phyloP scores from a whole-genome alignment of 768 basidiomycete species.

The Russula compacta region DNA sequence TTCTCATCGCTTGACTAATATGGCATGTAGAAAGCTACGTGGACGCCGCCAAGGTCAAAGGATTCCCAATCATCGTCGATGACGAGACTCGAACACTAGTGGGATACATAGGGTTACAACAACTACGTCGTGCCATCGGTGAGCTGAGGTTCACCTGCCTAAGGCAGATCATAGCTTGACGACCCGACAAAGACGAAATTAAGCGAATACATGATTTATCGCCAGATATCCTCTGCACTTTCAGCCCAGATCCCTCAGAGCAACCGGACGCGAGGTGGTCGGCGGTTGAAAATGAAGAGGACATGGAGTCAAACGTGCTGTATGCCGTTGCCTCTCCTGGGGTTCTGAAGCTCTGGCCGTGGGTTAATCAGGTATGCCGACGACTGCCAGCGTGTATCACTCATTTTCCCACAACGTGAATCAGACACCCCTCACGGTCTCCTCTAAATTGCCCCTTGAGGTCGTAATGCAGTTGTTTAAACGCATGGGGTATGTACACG shows the following conservation, averaged over 20 bases:
- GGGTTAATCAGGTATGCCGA: constrained; percentile 82
- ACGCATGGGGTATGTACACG: constrained; percentile 84
- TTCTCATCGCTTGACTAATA: not conserved
- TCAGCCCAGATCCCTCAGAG: constrained; percentile 46
- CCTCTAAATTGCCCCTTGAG: constrained; percentile 86
- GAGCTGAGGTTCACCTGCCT: not conserved
- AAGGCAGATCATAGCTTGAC: not conserved
- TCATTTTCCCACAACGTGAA: not conserved
- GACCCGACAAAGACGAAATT: constrained; percentile 50
- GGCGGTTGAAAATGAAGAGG: constrained; percentile 56
- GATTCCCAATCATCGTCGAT: constrained; percentile 79
- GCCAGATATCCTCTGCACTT: constrained; percentile 62
- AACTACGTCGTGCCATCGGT: constrained; percentile 84
- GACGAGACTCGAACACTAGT: constrained; percentile 51
- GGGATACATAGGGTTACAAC: constrained; percentile 84
- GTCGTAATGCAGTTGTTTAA: constrained; percentile 98
- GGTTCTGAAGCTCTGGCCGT: constrained; percentile 68
- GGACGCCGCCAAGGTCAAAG: constrained; percentile 67
- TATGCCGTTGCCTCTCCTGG: constrained; percentile 49
- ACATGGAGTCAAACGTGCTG: constrained; percentile 55
- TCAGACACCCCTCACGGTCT: constrained; percentile 90
- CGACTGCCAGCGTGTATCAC: not conserved
- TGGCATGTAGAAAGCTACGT: constrained; percentile 47
- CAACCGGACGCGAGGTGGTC: constrained; percentile 40
- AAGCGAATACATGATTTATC: constrained; percentile 52